These are phyloP conservation scores for Wickerhamomyces alni DNA, from an alignment of 805 yeast species.

Conservation along the genomic window DNA sequence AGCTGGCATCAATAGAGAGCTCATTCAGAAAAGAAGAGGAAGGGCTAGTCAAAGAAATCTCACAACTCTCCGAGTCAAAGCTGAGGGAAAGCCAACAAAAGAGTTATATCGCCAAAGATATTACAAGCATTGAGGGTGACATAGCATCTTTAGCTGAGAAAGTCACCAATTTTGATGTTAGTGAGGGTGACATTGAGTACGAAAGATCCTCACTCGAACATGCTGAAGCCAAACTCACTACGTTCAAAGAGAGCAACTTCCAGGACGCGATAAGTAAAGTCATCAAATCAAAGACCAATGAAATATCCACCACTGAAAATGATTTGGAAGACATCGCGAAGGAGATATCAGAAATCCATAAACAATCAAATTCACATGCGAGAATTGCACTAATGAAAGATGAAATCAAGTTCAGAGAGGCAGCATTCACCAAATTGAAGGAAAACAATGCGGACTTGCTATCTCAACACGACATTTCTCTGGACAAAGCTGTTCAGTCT, in stretches of 20 bases:
- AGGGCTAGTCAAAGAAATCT: constrained; percentile 10
- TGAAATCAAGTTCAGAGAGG: constrained; percentile 27
- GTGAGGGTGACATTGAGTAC: constrained; percentile 41
- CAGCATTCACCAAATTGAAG: constrained; percentile 25
- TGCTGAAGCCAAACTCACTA: constrained; percentile 29
- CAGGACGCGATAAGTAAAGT: constrained; percentile 26
- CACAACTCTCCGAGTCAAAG: constrained; percentile 25
- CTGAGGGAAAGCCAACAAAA: constrained; percentile 38
- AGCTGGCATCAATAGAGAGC: constrained; percentile 7
- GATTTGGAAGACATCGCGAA: constrained; percentile 48
- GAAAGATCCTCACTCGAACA: constrained; percentile 37
- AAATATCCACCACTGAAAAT: constrained; percentile 31
- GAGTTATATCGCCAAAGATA: constrained; percentile 37
- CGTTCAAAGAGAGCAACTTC: constrained; percentile 23
- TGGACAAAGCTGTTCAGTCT: constrained; percentile 10
- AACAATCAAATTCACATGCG: constrained; percentile 54
- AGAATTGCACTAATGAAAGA: constrained; percentile 41
- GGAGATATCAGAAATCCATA: constrained; percentile 44
- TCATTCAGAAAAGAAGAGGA: constrained; percentile 12
- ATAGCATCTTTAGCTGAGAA: constrained; percentile 31
- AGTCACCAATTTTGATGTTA: constrained; percentile 31
- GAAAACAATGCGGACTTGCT: constrained; percentile 21
- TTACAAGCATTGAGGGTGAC: constrained; percentile 29
- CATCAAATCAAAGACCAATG: constrained; percentile 32
- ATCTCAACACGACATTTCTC: constrained; percentile 11